Evolutionary conservation across 257 asterid species (phyloP).

Genomic region (Ligustrum vulgare): DNA sequence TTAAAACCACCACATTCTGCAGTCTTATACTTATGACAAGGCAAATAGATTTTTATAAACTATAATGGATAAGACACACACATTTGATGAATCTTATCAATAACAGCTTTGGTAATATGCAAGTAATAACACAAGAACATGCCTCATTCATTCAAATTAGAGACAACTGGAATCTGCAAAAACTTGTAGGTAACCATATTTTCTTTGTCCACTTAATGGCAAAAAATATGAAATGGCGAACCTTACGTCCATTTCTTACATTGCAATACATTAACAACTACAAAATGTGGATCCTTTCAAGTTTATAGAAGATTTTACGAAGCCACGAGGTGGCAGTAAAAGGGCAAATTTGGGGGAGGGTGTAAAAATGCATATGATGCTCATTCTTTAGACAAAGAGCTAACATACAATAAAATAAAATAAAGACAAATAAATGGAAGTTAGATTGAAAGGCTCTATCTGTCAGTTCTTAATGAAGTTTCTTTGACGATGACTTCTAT

Average conservation of each 20-base stretch:
- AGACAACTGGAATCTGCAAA: background rate
- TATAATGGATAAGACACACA: background rate
- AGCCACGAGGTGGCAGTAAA: background rate
- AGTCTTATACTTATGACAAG: background rate
- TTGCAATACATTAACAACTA: background rate
- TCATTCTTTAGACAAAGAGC: background rate
- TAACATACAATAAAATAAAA: background rate
- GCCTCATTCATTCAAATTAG: too few relatives aligned
- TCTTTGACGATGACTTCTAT: background rate
- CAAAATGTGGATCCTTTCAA: background rate
- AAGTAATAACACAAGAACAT: background rate
- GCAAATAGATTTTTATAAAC: background rate
- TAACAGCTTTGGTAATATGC: background rate
- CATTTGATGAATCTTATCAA: constrained; percentile 3
- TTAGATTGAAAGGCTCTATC: background rate
- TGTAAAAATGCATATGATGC: background rate
- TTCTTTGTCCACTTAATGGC: background rate
- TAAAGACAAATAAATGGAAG: background rate
- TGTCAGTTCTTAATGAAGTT: background rate
- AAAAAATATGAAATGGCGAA: background rate
- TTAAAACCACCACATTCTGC: background rate
- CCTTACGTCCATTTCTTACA: background rate
- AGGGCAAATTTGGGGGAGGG: too few relatives aligned
- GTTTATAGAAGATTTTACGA: background rate
- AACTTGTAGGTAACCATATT: background rate